These are phyloP conservation scores for Ramaria sp. DNA, from an alignment of 768 basidiomycete genomes.

Conservation along the genomic window DNA sequence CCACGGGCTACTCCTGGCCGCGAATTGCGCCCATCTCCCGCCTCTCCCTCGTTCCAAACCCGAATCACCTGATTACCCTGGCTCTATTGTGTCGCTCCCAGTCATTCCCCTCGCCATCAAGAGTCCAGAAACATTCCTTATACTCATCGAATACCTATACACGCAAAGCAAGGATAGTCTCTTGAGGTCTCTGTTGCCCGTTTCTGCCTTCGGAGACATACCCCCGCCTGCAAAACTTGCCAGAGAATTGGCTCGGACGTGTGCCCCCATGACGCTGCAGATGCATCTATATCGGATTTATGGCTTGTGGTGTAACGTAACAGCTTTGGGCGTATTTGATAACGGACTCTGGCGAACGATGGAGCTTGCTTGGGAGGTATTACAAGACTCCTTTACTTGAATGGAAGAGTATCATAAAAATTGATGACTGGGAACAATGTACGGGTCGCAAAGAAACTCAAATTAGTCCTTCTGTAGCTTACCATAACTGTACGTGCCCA, in stretches of 20 bases:
- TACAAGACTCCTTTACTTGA: slow-evolving; percentile 40
- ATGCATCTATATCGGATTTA: slow-evolving; percentile 33
- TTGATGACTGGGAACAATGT: too few relatives aligned
- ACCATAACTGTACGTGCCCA: neutral
- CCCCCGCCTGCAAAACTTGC: slow-evolving; percentile 20
- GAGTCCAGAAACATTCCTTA: slow-evolving; percentile 47
- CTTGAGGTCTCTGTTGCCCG: slow-evolving; percentile 22
- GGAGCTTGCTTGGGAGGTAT: slow-evolving; percentile 56
- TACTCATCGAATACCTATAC: slow-evolving; percentile 57
- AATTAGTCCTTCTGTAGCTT: neutral
- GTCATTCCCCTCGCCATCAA: slow-evolving; percentile 56
- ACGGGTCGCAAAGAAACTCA: too few relatives aligned
- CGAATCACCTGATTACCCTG: slow-evolving; percentile 10
- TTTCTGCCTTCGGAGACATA: slow-evolving; percentile 17
- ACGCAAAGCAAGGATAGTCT: slow-evolving; percentile 43
- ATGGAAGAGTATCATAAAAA: neutral
- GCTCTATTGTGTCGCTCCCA: slow-evolving; percentile 37
- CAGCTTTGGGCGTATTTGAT: slow-evolving; percentile 59
- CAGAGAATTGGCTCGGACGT: slow-evolving; percentile 27
- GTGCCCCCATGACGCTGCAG: slow-evolving; percentile 18
- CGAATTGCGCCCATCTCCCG: slow-evolving; percentile 57
- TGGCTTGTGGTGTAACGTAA: slow-evolving; percentile 65
- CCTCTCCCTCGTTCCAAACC: slow-evolving; percentile 31
- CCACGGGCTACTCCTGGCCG: slow-evolving; percentile 60
- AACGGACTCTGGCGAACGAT: slow-evolving; percentile 55